Base-by-base conservation (phyloP, 495 filamentous ascomycete genomes). In the Annulohypoxylon moriforme region DNA sequence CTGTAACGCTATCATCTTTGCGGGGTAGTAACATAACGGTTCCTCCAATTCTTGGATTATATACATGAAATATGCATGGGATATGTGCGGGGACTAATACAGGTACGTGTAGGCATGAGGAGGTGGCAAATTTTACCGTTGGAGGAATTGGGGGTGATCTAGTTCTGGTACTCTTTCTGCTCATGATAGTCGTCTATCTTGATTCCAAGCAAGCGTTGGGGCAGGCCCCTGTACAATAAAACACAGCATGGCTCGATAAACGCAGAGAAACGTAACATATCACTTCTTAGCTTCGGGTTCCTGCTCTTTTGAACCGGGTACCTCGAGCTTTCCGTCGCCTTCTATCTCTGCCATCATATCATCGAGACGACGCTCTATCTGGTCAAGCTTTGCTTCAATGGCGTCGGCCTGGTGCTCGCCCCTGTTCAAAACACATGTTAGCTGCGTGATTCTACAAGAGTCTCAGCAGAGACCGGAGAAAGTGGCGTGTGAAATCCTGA, bases 361-460 rank as follows among this genome's bases (percentile, higher is more conserved):
- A 60, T 89, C 86, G 38, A 89, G 82, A 71, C 84, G 88, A 67
- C 71, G 81, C 74, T 89, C 86, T 20, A 89, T 69, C 34, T 49
- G 83, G 7, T 81, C 80, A 61, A 89, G 73, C 58, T 81, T 82
- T n/a, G 82, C 77, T 73, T 89, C 87, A n/a, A 89, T 77, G 58
- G 80, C 81, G 10, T 82, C 69, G 25, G 87, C 87, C 18, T 86
- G 82, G 69, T 83, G 81, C 66, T 89, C 87, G 66, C 86, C 87
- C 76, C 87, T 88, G 61, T 75, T 60, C 9, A 40, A 38, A 38
- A 22, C 40, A 67, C 38, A 38, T 3, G 58, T 73, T 73, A 73
- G 71, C 66, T 62, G 31, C 47, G 25, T 58, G 49, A 29, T 58
- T 66, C 36, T 60, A 27, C 14, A 1, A 24, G 27, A 36, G 27